Percentiles rank a stretch among this genome's conserved stretches.
These are phyloP conservation scores for Cyclotella kingstonii DNA, from an alignment of 108 stramenopile species.

Conservation along the genomic window DNA sequence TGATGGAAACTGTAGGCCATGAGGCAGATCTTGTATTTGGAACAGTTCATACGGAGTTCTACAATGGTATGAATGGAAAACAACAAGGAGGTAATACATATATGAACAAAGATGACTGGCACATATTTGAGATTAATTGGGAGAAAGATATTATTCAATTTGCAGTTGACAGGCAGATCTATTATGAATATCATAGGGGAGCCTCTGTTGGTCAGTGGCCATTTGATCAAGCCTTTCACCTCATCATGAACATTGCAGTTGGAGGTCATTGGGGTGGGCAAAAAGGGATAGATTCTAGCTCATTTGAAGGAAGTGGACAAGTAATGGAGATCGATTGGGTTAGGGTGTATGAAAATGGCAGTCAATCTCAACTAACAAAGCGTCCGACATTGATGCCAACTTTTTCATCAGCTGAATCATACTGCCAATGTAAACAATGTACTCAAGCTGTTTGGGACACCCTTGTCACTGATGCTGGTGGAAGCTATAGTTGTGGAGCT, in stretches of 20 bases:
- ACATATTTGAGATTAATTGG: constrained; percentile 39
- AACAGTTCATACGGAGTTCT: constrained; percentile 22
- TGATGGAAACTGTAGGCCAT: constrained; percentile 49
- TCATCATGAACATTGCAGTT: constrained; percentile 46
- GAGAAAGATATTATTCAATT: constrained; percentile 22
- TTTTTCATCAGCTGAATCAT: no score
- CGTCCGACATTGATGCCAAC: no score
- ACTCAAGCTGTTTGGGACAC: background rate
- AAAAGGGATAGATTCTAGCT: constrained; percentile 10
- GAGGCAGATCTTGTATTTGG: constrained; percentile 21
- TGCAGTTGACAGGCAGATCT: constrained; percentile 30
- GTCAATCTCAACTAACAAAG: no score
- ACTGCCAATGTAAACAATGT: background rate
- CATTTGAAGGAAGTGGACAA: constrained; percentile 30
- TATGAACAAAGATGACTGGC: constrained; percentile 26
- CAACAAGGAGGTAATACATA: constrained; percentile 18
- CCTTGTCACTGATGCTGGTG: no score
- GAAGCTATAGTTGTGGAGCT: no score
- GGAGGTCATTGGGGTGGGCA: constrained; percentile 43
- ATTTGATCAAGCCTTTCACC: constrained; percentile 40
- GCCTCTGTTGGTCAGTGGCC: constrained; percentile 15
- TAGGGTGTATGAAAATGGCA: constrained; percentile 19
- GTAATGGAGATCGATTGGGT: constrained; percentile 39
- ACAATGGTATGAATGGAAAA: constrained; percentile 14
- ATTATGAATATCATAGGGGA: constrained; percentile 6